These are phyloP conservation scores for Dothidotthia symphoricarpi DNA, from an alignment of 2,329 filamentous ascomycete genomes.

Conservation along the genomic window DNA sequence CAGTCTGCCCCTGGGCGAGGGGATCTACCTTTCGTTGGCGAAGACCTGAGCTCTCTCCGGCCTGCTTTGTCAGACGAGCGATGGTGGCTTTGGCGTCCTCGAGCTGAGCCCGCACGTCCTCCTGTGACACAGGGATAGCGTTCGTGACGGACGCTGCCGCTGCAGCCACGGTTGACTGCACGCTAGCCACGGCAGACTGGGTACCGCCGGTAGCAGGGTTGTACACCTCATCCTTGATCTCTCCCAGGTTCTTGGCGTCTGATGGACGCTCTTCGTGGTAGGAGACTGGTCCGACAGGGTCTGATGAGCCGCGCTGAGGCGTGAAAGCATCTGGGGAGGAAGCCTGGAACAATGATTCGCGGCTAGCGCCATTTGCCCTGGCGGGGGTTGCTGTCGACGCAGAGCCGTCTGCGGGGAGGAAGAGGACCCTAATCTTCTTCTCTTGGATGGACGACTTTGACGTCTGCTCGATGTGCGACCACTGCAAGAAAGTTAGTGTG, in stretches of 20 bases:
- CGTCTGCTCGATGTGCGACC: conserved; percentile 69
- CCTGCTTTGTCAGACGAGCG: conserved; percentile 62
- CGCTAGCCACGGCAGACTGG: conserved; percentile 5
- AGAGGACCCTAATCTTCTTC: conserved; percentile 92
- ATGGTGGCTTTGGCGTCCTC: conserved; percentile 73
- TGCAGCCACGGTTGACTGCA: conserved; percentile 42
- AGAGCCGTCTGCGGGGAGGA: conserved; percentile 64
- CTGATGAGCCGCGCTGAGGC: conserved; percentile 41
- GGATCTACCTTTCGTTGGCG: conserved; percentile 72
- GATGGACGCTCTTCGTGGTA: conserved; percentile 40
- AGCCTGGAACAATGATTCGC: conserved; percentile 49
- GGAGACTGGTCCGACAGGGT: conserved; percentile 41
- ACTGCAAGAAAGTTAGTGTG: conserved; percentile 52
- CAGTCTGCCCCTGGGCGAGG: conserved; percentile 51
- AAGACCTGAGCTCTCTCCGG: conserved; percentile 58
- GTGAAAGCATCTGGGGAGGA: conserved; percentile 54
- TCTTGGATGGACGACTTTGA: conserved; percentile 80
- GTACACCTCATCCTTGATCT: conserved; percentile 43
- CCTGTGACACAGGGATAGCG: conserved; percentile 49
- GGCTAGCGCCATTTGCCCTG: conserved; percentile 36
- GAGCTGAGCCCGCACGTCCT: conserved; percentile 71
- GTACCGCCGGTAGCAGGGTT: conserved; percentile 38
- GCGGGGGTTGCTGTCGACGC: conserved; percentile 26
- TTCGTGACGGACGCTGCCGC: conserved; percentile 53
- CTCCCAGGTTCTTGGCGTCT: conserved; percentile 43